A percentile compares a stretch with the other conserved stretches of the same genome.
Evolutionary conservation across 305 asterid species (phyloP).

Genomic region (Nicotiana rustica): DNA sequence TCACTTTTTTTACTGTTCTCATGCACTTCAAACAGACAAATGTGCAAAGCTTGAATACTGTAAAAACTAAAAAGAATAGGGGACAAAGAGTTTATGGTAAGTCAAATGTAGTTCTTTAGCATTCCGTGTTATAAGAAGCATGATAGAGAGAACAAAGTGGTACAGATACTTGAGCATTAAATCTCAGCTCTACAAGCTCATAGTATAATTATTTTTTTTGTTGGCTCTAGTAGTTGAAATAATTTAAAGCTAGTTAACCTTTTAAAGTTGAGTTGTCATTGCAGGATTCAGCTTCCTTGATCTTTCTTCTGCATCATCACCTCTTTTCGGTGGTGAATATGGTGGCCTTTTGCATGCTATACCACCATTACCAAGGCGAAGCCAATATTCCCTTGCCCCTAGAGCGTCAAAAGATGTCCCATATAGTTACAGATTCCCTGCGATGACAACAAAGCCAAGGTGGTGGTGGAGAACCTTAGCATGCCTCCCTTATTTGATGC

Average conservation of each 20-base stretch:
- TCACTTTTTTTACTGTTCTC: neutral
- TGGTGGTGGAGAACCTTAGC: conserved; percentile 96
- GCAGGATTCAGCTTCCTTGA: conserved; percentile 32
- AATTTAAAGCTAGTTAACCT: neutral
- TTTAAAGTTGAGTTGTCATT: conserved; percentile 10
- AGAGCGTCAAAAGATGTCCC: conserved; percentile 49
- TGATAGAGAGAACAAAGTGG: conserved; percentile 18
- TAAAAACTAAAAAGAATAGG: neutral
- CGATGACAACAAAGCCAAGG: conserved; percentile 76
- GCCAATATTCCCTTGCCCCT: conserved; percentile 19
- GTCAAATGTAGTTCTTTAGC: neutral
- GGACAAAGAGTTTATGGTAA: neutral
- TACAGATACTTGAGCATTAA: neutral
- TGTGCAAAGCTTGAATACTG: neutral
- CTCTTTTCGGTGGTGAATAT: conserved; percentile 31
- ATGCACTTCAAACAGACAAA: neutral
- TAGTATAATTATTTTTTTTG: neutral
- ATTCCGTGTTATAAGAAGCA: neutral
- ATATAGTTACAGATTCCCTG: conserved; percentile 60
- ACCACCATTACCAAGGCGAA: conserved; percentile 16
- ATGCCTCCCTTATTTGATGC: conserved; percentile 85
- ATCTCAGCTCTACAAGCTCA: neutral
- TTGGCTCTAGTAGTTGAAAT: neutral
- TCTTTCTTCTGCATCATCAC: conserved; percentile 38
- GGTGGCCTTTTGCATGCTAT: conserved; percentile 16